Conservation (phyloP, 169 alveolate genomes). For the Toxoplasma gondii region DNA sequence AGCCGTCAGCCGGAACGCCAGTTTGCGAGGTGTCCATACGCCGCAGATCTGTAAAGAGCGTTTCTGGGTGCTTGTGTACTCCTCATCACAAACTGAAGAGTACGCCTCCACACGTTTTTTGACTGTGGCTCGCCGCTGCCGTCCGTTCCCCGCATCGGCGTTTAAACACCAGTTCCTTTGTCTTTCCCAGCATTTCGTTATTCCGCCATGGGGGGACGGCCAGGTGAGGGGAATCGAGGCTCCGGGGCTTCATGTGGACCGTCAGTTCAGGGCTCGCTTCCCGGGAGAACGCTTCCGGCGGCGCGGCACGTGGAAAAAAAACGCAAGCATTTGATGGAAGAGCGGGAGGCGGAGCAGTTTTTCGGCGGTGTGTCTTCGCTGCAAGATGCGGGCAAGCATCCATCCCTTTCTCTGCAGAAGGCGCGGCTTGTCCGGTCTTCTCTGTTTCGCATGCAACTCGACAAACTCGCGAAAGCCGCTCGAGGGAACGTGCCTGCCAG, state of each 20-base stretch:
- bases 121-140: background rate
- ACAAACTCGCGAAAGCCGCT: background rate
- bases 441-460: background rate
- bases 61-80: too few species aligned
- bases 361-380: background rate
- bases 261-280: background rate
- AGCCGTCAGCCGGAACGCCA: background rate
- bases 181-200: background rate
- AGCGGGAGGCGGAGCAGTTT: background rate
- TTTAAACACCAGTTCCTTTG: background rate
- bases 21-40: background rate
- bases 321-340: background rate
- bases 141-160: background rate
- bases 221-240: background rate
- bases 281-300: background rate
- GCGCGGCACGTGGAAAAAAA: background rate
- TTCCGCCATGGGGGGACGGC: background rate
- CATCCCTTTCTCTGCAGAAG: background rate
- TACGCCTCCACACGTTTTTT: too few species aligned
- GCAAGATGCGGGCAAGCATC: background rate
- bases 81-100: too few species aligned
- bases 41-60: background rate
- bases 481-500: background rate
- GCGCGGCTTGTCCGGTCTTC: background rate
- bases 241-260: background rate